Evolutionary conservation across 805 yeast species (phyloP).

Genomic region (Naumovozyma baii): DNA sequence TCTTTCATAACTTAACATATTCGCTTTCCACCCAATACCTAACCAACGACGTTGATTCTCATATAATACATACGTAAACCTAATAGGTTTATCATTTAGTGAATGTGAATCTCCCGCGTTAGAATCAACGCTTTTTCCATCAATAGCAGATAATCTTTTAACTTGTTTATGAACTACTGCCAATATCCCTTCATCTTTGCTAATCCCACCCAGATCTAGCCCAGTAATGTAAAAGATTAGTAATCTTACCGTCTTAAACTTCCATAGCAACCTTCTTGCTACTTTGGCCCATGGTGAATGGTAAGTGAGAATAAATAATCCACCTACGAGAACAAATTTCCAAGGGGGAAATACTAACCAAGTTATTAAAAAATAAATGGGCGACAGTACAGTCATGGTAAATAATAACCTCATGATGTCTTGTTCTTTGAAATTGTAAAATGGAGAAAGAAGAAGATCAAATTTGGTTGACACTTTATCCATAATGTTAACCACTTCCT

Average conservation of each 20-base stretch:
- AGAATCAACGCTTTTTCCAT: not conserved
- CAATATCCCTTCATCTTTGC: conserved; percentile 34
- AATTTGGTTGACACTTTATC: conserved; percentile 66
- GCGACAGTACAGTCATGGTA: conserved; percentile 79
- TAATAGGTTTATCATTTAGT: conserved; percentile 40
- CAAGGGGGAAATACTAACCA: conserved; percentile 65
- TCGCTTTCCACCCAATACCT: conserved; percentile 97
- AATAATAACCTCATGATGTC: conserved; percentile 73
- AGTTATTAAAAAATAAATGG: conserved; percentile 65
- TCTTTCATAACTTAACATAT: conserved; percentile 82
- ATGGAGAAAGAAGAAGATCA: conserved; percentile 71
- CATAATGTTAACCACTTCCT: conserved; percentile 71
- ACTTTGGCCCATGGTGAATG: conserved; percentile 82
- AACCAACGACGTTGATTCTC: conserved; percentile 97
- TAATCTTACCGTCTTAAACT: conserved; percentile 57
- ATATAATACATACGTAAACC: conserved; percentile 84
- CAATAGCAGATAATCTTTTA: conserved; percentile 25
- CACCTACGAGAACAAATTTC: conserved; percentile 47
- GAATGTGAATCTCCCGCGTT: not conserved
- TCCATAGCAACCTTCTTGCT: conserved; percentile 78
- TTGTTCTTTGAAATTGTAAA: conserved; percentile 65
- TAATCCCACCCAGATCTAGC: conserved; percentile 54
- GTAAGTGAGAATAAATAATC: conserved; percentile 59
- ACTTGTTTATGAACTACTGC: conserved; percentile 36
- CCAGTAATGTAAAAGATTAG: conserved; percentile 80